These are phyloP conservation scores for Eucalyptus paniculata DNA, from an alignment of 345 rosid genomes.

Conservation along the genomic window DNA sequence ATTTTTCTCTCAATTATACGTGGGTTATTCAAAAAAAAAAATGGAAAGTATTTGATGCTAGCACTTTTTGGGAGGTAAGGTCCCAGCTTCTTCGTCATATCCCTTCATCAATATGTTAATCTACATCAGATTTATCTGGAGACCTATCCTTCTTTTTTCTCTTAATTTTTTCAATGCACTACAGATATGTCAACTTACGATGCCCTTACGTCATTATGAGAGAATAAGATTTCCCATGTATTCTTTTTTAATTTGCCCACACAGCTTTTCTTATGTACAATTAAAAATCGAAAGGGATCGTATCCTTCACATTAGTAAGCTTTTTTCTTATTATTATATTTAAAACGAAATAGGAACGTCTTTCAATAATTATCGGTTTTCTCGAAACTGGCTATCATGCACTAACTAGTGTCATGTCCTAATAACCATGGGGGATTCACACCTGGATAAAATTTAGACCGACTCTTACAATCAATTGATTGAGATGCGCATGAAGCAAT, in stretches of 20 bases:
- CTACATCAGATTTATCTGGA: background rate
- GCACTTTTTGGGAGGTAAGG: background rate
- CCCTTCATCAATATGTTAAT: background rate
- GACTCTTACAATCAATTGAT: background rate
- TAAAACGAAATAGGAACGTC: background rate
- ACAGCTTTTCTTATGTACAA: background rate
- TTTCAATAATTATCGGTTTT: accelerated
- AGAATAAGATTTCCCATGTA: background rate
- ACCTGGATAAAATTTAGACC: background rate
- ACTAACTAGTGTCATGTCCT: background rate
- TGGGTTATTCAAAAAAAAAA: background rate
- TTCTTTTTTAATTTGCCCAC: background rate
- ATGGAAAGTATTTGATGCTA: accelerated
- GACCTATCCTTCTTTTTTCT: background rate
- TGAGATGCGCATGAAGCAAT: background rate
- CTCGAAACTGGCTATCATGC: background rate
- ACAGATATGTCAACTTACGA: accelerated
- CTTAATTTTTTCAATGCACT: background rate
- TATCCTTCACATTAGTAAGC: background rate
- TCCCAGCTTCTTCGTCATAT: background rate
- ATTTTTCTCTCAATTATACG: background rate
- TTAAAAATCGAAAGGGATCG: background rate
- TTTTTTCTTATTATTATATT: background rate
- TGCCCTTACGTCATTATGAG: accelerated
- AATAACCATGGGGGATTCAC: background rate